Conservation (phyloP, 331 rosid species). For the Acacia concinna region DNA sequence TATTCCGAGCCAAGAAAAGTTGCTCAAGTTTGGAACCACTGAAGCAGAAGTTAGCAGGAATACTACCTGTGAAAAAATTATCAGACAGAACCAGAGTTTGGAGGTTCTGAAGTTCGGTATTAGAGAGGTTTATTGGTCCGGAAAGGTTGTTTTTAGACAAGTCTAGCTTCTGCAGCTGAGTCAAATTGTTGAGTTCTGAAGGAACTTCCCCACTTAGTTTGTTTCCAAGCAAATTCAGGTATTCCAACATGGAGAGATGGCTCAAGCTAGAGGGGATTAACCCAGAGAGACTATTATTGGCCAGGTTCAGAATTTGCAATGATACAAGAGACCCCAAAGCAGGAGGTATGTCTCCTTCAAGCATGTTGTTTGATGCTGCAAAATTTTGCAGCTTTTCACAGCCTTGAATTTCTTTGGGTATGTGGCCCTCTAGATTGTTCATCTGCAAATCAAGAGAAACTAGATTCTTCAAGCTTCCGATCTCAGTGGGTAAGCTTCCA, state of each 20-base stretch:
- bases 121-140: conserved; percentile 61
- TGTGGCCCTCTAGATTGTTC: conserved; percentile 63
- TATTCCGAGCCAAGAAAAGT: conserved; percentile 71
- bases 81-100: conserved; percentile 67
- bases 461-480: conserved; percentile 74
- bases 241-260: conserved; percentile 58
- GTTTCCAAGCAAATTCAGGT: conserved; percentile 83
- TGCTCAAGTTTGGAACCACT: conserved; percentile 55
- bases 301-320: conserved; percentile 67
- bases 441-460: conserved; percentile 69
- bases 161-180: conserved; percentile 69
- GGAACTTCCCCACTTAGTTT: conserved; percentile 73
- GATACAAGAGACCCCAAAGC: conserved; percentile 60
- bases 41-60: conserved; percentile 72
- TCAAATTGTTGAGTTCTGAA: conserved; percentile 57
- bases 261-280: conserved; percentile 64
- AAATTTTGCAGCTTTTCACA: conserved; percentile 65
- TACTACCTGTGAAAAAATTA: conserved; percentile 69
- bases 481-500: conserved; percentile 82
- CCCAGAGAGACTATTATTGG: conserved; percentile 83
- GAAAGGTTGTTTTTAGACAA: conserved; percentile 76
- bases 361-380: conserved; percentile 77
- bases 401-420: conserved; percentile 71
- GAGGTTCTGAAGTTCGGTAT: conserved; percentile 47
- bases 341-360: conserved; percentile 67